Evolutionary conservation across 192 early-diverging fungal species (phyloP), one percentile per base, ranked within the genome.

Genomic region (Linnemannia schmuckeri): DNA sequence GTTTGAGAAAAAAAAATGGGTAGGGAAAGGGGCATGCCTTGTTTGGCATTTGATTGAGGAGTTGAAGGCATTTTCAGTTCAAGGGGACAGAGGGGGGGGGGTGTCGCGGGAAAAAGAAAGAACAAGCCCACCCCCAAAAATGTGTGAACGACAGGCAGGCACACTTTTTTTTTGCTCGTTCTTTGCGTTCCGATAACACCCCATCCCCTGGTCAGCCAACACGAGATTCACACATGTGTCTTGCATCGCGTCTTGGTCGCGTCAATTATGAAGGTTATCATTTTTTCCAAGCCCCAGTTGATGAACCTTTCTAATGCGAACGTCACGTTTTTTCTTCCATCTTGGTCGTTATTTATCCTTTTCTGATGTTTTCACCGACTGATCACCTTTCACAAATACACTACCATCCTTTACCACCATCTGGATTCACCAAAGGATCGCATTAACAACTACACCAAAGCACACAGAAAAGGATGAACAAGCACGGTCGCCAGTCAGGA

Each of bases 401-500:
- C 22, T 24, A 24, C n/a, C 55, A 61, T 27, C 6, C n/a, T 24
- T 55, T 2, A 66, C 30, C n/a, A 66, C 61, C 30, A 30, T 33
- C 27, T 8, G 27, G 27, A 66, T 30, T 33, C n/a, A 63, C 8
- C 27, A 63, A 49, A 49, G 47, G 47, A 49, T 49, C 42, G 15
- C 44, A 46, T 46, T 30, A 66, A 66, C 61, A 66, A 33, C 8
- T 1, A 13, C 75, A 68, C 3, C 49, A 27, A 61, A 9, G n/a
- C 76, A 77, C 22, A 30, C 37, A 18, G 15, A 30, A 1, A 71
- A 79, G 0, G 54, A 86, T 86, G 84, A 54, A 80, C 47, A 55
- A 66, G 52, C 74, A 47, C 52, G 74, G 74, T 70, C 84, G 84
- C n/a, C 49, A 41, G 24, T 61, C 42, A 27, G 79, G 79, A 1